Evolutionary conservation across 2,329 filamentous ascomycete species (phyloP).

Genomic region (Hypocreales sp.): DNA sequence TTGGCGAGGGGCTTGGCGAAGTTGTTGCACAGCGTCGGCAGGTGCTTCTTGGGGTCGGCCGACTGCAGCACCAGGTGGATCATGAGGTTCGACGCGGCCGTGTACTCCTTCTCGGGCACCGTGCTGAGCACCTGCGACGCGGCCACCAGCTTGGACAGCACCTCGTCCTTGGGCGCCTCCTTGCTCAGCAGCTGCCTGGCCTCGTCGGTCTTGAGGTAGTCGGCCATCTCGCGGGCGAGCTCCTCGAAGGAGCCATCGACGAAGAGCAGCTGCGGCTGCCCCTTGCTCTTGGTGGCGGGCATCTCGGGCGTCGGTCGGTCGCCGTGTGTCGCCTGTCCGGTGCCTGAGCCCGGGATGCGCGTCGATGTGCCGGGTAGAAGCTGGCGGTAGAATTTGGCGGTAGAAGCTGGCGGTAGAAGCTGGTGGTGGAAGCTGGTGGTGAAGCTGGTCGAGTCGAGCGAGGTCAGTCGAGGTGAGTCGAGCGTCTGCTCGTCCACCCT

Average conservation of each 20-base stretch:
- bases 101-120: conserved; percentile 92
- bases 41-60: conserved; percentile 68
- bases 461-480: no score
- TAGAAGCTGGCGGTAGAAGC: conserved; percentile 8
- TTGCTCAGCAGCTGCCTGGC: conserved; percentile 60
- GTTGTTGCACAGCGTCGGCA: conserved; percentile 78
- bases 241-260: conserved; percentile 92
- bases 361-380: no score
- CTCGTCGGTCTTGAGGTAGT: conserved; percentile 76
- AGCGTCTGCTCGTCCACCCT: no score
- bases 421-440: no score
- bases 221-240: conserved; percentile 84
- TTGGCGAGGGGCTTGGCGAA: conserved; percentile 75
- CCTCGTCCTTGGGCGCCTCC: conserved; percentile 59
- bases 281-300: conserved; percentile 21
- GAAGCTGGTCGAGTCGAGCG: no score
- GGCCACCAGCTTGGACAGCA: conserved; percentile 76
- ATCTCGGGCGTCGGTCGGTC: conserved; percentile 8
- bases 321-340: no score
- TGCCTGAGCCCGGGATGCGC: no score
- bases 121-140: conserved; percentile 64
- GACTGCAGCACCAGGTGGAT: conserved; percentile 85
- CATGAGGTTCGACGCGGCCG: conserved; percentile 90
- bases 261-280: conserved; percentile 47
- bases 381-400: no score